Percentiles rank a stretch among this genome's conserved stretches.
These are phyloP conservation scores for Plasmodium relictum DNA, from an alignment of 169 alveolate genomes.

Conservation along the genomic window DNA sequence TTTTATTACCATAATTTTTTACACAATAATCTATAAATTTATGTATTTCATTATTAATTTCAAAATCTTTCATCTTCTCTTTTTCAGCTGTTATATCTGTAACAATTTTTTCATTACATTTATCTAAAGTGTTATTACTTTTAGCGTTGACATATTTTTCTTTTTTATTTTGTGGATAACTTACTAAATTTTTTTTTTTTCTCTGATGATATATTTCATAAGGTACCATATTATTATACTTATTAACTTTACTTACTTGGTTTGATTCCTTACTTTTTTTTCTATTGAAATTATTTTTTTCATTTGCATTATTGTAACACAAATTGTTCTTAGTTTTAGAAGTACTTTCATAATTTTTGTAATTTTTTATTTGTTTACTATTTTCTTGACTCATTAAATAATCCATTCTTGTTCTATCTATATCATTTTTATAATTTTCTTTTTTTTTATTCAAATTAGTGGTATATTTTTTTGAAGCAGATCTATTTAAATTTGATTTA, in stretches of 20 bases:
- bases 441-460: not conserved
- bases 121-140: not conserved
- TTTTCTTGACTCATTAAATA: too few species aligned
- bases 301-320: not conserved
- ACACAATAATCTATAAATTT: constrained; percentile 75
- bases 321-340: not conserved
- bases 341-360: not conserved
- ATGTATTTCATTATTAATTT: constrained; percentile 65
- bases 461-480: not conserved
- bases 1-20: constrained; percentile 61
- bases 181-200: constrained; percentile 1
- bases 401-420: not conserved
- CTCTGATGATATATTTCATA: not conserved
- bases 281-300: not conserved
- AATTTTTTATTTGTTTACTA: not conserved
- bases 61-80: constrained; percentile 22
- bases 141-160: not conserved
- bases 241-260: not conserved
- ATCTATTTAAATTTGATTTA: not conserved
- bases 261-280: not conserved
- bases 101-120: not conserved
- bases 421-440: not conserved
- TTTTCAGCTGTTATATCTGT: not conserved
- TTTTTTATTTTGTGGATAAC: not conserved
- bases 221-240: not conserved